Percentiles rank a stretch among this genome's conserved stretches.
These are phyloP conservation scores for Fusarium pseudoanthophilum DNA, from an alignment of 2,329 filamentous ascomycete genomes.

Conservation along the genomic window DNA sequence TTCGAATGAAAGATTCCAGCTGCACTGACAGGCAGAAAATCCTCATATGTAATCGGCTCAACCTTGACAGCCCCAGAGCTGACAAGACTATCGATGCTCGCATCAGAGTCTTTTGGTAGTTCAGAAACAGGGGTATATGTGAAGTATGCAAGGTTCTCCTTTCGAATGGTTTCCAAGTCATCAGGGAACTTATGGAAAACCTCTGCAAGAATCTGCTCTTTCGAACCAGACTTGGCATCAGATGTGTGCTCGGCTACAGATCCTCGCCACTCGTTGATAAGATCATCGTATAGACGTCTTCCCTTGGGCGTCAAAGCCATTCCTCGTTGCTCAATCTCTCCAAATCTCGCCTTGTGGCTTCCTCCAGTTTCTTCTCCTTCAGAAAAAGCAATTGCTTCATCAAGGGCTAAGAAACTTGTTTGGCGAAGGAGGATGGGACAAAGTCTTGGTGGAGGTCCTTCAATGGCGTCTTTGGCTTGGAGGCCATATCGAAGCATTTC, in stretches of 20 bases:
- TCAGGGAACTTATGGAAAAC: conserved; percentile 56
- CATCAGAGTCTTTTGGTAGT: not conserved
- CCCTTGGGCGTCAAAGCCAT: conserved; percentile 60
- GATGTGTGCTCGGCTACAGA: not conserved
- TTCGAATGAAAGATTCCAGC: conserved; percentile 64
- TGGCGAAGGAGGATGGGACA: conserved; percentile 62
- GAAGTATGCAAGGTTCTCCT: conserved; percentile 53
- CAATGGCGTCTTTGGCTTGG: conserved; percentile 60
- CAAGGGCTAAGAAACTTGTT: conserved; percentile 63
- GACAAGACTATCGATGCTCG: conserved; percentile 48
- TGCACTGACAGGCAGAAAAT: conserved; percentile 64
- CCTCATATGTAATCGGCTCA: conserved; percentile 62
- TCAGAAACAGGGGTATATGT: conserved; percentile 43
- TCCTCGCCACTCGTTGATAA: conserved; percentile 49
- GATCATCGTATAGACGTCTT: conserved; percentile 57
- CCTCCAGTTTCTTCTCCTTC: conserved; percentile 42
- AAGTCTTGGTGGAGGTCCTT: conserved; percentile 58
- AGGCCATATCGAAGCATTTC: conserved; percentile 56
- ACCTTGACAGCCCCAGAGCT: conserved; percentile 47
- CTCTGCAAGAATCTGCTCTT: conserved; percentile 41
- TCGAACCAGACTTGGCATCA: not conserved
- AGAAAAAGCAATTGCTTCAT: conserved; percentile 58
- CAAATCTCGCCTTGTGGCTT: conserved; percentile 61
- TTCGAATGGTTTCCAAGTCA: conserved; percentile 50
- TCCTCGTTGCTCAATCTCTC: conserved; percentile 64